Base-by-base conservation (phyloP, 2,329 filamentous ascomycete genomes). In the Cladosporium cucumerinum region DNA sequence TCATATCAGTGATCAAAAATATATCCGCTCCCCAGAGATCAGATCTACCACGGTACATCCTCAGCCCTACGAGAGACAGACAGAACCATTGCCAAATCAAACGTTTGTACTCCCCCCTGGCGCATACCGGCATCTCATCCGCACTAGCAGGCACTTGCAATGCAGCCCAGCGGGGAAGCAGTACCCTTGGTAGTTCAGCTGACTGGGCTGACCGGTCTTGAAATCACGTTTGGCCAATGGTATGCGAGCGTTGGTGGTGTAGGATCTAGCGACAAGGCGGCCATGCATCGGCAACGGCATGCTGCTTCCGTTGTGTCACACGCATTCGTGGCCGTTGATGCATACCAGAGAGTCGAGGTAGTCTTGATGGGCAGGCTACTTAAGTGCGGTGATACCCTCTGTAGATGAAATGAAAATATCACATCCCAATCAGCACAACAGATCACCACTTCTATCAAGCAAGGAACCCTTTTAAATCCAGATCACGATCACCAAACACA, bases 211-310 rank as follows among this genome's bases (percentile, higher is more conserved):
- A 62, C 60, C 60, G 60, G 60, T 62, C 48, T 49, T 52, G 46
- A 25, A 25, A 28, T 23, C 49, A 28, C 25, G 7, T n/a, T 30
- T 26, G 34, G 18, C 60, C 60, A 62, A 62, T 62, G 34, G 43
- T 18, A 32, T 21, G 25, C 12, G 28, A 23, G 28, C 10, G 32
- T 8, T 18, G 34, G 23, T 43, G 21, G 21, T 21, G 49, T 5
- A 30, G 48, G 60, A 55, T 55, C 32, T 6, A 28, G 28, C 49
- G 60, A 62, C 49, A 32, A 55, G 60, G 34, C 60, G 48, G 60
- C 48, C 59, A 61, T 61, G 59, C 32, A 54, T 61, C 59, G 59
- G 59, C 59, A 48, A 62, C 60, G 60, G 60, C 60, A 62, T 28
- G 34, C 18, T 43, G 49, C 60, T 62, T 62, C 60, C 60, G 60